Evolutionary conservation across 768 basidiomycete species (phyloP), one percentile per base, ranked within the genome.

Genomic region (Collybiopsis luxurians): DNA sequence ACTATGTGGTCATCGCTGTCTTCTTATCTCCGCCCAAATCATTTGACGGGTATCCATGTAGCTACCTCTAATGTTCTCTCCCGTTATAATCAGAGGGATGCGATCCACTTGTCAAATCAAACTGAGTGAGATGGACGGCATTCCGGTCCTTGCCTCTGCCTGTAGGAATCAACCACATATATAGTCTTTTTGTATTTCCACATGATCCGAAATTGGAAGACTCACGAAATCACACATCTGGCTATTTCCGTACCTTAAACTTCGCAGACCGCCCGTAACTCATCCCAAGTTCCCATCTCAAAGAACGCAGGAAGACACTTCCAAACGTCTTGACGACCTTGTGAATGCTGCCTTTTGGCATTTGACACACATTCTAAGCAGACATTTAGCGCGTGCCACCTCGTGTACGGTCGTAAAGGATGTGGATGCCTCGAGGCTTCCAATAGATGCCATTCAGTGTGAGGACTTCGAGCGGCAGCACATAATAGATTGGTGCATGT

Each of bases 381-480:
- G 40, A 63, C 62, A 46, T 66, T 63, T 56, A 66, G 17, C 56
- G 58, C 56, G 43, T 58, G 21, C 64, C 64, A 66, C 24, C 55
- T 56, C 17, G 28, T 48, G 15, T 52, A 66, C 38, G 40, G 53
- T 42, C 60, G 56, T 36, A 67, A 53, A 17, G 66, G 66, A 30
- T 64, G 30, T 61, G 77, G 67, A 28, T 70, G 49, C 46, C 68
- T 69, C 31, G 65, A 67, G 45, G 71, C 67, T 58, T 75, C 74
- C 10, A 77, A 50, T n/a, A 72, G 59, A 49, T 74, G 74, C 78
- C 78, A 79, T 60, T 79, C 75, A 4, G 73, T 69, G 60, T 73
- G 71, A 5, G 76, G 76, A 0, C 76, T 71, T 11, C 72, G 61
- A 10, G 74, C 69, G 28, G 69, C 59, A 1, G 66, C 66, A 46